Evolutionary conservation across 2,329 filamentous ascomycete species (phyloP).

Genomic region (Penicillium expansum): DNA sequence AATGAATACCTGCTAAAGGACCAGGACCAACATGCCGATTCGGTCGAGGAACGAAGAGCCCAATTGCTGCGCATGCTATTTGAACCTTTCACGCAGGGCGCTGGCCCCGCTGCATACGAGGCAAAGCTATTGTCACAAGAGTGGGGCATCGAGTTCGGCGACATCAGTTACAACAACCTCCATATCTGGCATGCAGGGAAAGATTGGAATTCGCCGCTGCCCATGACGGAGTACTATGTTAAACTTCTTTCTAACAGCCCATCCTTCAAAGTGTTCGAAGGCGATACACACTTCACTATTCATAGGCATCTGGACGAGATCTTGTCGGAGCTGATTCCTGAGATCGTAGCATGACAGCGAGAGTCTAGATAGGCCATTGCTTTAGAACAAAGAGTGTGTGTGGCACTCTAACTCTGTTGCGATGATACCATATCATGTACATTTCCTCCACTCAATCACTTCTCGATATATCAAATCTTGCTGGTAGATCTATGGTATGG

Average conservation of each 20-base stretch:
- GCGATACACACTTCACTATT: constrained; percentile 22
- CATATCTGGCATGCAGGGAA: constrained; percentile 32
- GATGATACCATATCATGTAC: background rate
- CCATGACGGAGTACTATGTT: constrained; percentile 41
- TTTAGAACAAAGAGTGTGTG: no score
- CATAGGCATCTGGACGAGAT: constrained; percentile 7
- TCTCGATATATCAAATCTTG: background rate
- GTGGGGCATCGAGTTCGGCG: constrained; percentile 31
- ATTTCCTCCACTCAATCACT: background rate
- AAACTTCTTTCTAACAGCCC: constrained; percentile 33
- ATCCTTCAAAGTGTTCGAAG: constrained; percentile 34
- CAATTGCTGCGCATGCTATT: constrained; percentile 16
- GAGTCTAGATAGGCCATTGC: background rate
- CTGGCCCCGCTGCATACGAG: constrained; percentile 25
- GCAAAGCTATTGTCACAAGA: constrained; percentile 26
- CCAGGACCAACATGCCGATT: constrained; percentile 6
- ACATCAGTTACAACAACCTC: constrained; percentile 26
- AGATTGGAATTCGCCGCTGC: constrained; percentile 29
- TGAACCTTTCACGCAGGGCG: constrained; percentile 30
- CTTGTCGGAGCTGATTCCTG: constrained; percentile 2
- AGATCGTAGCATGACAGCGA: background rate
- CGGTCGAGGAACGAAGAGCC: constrained; percentile 14
- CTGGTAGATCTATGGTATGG: background rate
- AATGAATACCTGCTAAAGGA: constrained; percentile 24
- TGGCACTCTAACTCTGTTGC: background rate